Conservation (phyloP, 345 rosid genomes). For the Alliaria petiolata region DNA sequence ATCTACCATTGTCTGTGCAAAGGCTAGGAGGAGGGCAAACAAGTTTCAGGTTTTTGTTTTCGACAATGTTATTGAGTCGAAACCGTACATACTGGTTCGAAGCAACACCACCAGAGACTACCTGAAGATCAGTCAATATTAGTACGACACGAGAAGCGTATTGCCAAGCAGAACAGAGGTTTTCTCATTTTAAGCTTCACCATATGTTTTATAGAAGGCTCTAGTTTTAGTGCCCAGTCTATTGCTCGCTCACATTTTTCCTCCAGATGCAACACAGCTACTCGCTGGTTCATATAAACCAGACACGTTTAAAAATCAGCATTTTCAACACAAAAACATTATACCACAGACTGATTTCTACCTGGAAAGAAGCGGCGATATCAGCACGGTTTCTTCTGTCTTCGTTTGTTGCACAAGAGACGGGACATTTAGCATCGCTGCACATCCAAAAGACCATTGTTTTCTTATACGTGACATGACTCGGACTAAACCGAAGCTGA, state of each 20-base stretch:
- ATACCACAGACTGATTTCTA: conserved; percentile 9
- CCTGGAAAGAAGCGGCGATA: conserved; percentile 98
- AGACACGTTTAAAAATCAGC: not conserved
- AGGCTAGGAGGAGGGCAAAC: conserved; percentile 87
- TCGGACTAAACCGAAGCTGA: conserved; percentile 4
- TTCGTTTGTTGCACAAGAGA: conserved; percentile 60
- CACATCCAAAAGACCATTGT: conserved; percentile 18
- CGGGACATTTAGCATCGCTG: conserved; percentile 64
- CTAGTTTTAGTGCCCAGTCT: conserved; percentile 83
- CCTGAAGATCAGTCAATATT: conserved; percentile 39
- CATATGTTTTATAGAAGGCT: conserved; percentile 77
- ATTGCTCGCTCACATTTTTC: conserved; percentile 91
- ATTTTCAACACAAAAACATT: not conserved
- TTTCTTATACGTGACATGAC: not conserved
- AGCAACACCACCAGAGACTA: conserved; percentile 96
- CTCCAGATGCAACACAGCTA: conserved; percentile 91
- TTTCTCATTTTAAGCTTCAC: conserved; percentile 33
- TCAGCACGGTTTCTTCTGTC: conserved; percentile 86
- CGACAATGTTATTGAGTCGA: conserved; percentile 57
- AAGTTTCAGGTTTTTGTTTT: conserved; percentile 65
- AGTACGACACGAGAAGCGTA: not conserved
- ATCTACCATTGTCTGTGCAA: conserved; percentile 89
- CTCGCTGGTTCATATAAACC: conserved; percentile 51
- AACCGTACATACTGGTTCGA: conserved; percentile 77
- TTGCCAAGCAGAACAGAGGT: not conserved